Conservation (phyloP, 306 rosid species). For the Castanea mollissima region DNA sequence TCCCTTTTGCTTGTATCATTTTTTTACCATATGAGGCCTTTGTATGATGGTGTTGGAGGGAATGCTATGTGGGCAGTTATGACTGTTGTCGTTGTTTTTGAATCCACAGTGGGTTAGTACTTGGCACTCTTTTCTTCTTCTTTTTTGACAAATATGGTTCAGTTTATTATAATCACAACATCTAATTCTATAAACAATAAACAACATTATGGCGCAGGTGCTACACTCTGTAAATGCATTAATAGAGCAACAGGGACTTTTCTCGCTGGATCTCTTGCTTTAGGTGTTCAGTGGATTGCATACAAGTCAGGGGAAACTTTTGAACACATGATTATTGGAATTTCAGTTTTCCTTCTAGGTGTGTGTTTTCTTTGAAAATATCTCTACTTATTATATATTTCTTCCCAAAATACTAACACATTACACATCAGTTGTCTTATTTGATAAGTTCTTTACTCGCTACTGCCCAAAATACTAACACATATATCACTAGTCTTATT, state of each 20-base stretch:
- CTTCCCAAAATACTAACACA: too few species aligned
- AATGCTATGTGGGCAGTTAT: not conserved
- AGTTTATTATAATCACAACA: not conserved
- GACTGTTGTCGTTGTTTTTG: not conserved
- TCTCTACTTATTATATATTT: not conserved
- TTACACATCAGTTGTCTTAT: not conserved
- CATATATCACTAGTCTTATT: not conserved
- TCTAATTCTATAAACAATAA: not conserved
- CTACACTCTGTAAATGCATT: not conserved
- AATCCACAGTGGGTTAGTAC: not conserved
- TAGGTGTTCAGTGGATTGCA: not conserved
- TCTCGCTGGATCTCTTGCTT: not conserved
- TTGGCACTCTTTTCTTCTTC: not conserved
- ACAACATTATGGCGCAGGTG: not conserved
- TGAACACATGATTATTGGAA: not conserved
- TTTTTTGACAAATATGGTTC: too few species aligned
- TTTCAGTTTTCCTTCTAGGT: conserved; percentile 8
- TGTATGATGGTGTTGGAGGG: not conserved
- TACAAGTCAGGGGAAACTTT: not conserved
- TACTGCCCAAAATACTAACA: too few species aligned
- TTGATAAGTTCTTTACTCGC: not conserved
- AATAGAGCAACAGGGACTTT: not conserved
- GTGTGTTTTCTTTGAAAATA: not conserved
- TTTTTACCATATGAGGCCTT: not conserved
- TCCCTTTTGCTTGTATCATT: not conserved